A percentile compares a stretch with the other conserved stretches of the same genome.
Conservation (phyloP, 2,329 filamentous ascomycete species). For the Fusarium odoratissimum region DNA sequence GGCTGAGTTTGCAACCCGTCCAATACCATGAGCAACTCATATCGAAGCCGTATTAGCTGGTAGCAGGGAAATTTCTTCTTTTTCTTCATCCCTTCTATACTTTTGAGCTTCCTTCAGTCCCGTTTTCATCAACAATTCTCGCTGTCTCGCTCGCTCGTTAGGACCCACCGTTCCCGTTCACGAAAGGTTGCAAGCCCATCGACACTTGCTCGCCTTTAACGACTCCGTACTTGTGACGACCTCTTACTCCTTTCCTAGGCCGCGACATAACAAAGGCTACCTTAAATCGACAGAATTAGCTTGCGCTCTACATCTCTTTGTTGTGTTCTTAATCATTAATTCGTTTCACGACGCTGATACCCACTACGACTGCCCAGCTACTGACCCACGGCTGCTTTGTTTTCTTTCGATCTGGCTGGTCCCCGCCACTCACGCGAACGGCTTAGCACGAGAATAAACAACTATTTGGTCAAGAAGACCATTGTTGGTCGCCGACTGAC, state of each 20-base stretch:
- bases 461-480: constrained; percentile 11
- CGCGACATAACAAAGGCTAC: constrained; percentile 2
- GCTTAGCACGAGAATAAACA: constrained; percentile 34
- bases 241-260: constrained; percentile 19
- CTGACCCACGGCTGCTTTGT: constrained; percentile 41
- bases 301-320: constrained; percentile 5
- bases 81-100: constrained; percentile 26
- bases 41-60: constrained; percentile 36
- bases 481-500: constrained; percentile 14
- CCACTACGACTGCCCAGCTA: constrained; percentile 32
- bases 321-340: constrained; percentile 40
- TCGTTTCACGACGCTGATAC: constrained; percentile 27
- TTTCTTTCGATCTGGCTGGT: constrained; percentile 43
- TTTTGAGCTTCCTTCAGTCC: constrained; percentile 17
- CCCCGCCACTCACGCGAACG: constrained; percentile 43
- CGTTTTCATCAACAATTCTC: constrained; percentile 18
- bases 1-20: constrained; percentile 24
- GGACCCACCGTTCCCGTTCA: constrained; percentile 44
- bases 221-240: constrained; percentile 25
- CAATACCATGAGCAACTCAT: constrained; percentile 40
- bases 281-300: neutral
- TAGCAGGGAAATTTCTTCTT: constrained; percentile 36
- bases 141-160: constrained; percentile 20
- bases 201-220: constrained; percentile 31
- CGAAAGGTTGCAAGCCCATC: constrained; percentile 37